phyloP scores from a whole-genome alignment of 768 basidiomycete species.

The Termitomyces sp. region DNA sequence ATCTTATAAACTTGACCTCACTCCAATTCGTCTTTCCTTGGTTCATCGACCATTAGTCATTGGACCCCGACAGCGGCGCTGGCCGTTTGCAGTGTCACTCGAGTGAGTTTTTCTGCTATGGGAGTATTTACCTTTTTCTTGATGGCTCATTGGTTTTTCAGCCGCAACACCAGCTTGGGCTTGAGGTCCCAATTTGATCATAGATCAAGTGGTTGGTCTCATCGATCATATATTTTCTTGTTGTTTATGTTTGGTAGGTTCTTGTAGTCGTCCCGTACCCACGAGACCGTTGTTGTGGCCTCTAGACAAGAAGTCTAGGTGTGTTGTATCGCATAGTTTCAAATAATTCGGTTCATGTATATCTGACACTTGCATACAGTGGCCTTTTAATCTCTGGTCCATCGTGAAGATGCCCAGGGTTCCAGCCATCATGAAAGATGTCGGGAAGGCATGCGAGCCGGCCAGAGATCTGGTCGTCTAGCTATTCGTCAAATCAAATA shows the following conservation, averaged over 20 bases:
- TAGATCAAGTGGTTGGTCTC: neutral
- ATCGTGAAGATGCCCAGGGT: neutral
- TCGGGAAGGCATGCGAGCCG: neutral
- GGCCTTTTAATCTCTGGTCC: neutral
- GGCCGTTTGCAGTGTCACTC: neutral
- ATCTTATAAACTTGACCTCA: neutral
- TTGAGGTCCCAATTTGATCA: neutral
- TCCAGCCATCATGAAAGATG: neutral
- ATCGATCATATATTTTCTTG: neutral
- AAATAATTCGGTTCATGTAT: neutral
- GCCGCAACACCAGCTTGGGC: neutral
- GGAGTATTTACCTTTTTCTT: no score
- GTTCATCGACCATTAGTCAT: neutral
- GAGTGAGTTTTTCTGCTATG: neutral
- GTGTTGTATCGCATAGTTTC: neutral
- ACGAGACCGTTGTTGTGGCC: neutral
- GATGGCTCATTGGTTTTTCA: neutral
- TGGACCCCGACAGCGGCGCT: neutral
- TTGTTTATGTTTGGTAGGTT: neutral
- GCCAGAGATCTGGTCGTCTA: neutral
- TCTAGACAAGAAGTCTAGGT: neutral
- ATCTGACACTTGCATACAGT: neutral
- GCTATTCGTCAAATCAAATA: neutral
- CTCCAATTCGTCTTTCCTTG: neutral
- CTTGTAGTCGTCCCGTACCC: neutral